Percentiles rank a stretch among this genome's conserved stretches.
Evolutionary conservation across 1,284 basidiomycete genomes (phyloP).

Genomic region (Cerioporus squamosus): DNA sequence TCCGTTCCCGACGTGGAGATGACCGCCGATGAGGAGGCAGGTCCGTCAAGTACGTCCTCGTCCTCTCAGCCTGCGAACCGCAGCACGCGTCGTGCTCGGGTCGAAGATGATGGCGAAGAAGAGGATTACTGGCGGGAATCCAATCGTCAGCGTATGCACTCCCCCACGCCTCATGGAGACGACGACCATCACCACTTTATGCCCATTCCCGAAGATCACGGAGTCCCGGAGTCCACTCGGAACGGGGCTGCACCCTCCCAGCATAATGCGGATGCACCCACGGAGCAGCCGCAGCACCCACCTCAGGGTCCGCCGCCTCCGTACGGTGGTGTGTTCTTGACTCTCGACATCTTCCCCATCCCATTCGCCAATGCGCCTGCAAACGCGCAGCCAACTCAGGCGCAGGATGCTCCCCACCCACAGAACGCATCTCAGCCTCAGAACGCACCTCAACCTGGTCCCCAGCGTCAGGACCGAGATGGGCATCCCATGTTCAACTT

Average conservation of each 20-base stretch:
- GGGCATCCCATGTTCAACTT: slow-evolving; percentile 22
- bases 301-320: slow-evolving; percentile 15
- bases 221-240: slow-evolving; percentile 13
- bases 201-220: slow-evolving; percentile 23
- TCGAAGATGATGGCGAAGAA: slow-evolving; percentile 33
- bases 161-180: slow-evolving; percentile 19
- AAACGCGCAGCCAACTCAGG: neutral
- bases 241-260: no score
- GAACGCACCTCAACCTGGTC: neutral
- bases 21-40: neutral
- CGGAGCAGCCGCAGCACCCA: neutral
- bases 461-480: slow-evolving; percentile 1
- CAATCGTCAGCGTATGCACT: slow-evolving; percentile 34
- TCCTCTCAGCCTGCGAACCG: slow-evolving; percentile 4
- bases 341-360: slow-evolving; percentile 28
- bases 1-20: slow-evolving; percentile 21
- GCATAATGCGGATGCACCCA: neutral
- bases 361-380: neutral
- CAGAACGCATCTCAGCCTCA: neutral
- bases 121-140: slow-evolving; percentile 32
- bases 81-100: slow-evolving; percentile 28
- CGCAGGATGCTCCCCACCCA: neutral
- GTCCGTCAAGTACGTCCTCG: neutral
- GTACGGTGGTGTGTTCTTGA: slow-evolving; percentile 22
- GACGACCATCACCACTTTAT: slow-evolving; percentile 14